A percentile compares a stretch with the other conserved stretches of the same genome.
phyloP scores from a whole-genome alignment of 352 stramenopile genomes.

The Hyaloperonospora arabidopsidis region DNA sequence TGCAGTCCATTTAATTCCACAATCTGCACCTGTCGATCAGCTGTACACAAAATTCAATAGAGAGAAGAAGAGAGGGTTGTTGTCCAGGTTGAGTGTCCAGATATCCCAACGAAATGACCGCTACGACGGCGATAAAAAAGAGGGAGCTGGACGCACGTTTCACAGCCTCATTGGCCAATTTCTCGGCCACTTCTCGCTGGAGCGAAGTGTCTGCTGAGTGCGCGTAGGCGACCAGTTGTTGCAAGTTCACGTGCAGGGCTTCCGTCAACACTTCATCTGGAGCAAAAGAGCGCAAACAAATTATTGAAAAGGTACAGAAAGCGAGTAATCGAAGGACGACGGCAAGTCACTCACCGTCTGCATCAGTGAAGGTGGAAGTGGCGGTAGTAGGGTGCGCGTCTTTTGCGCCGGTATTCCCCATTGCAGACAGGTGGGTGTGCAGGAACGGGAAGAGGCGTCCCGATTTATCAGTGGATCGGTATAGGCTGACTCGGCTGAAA shows the following conservation, averaged over 20 bases:
- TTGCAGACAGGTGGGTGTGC: slow-evolving; percentile 4
- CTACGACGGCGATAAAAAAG: too few relatives aligned
- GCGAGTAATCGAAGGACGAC: not conserved
- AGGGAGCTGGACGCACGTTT: slow-evolving; percentile 54
- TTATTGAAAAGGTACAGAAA: not conserved
- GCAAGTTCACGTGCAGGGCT: slow-evolving; percentile 82
- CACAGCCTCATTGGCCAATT: slow-evolving; percentile 91
- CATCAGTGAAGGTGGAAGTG: slow-evolving; percentile 75
- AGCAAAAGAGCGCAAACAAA: not conserved
- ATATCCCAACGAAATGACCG: too few relatives aligned
- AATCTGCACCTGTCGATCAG: slow-evolving; percentile 90
- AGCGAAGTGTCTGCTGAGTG: slow-evolving; percentile 85
- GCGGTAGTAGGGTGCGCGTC: slow-evolving; percentile 64
- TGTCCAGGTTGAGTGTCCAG: too few relatives aligned
- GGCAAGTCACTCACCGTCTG: slow-evolving; percentile 28
- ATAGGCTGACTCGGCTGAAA: too few relatives aligned
- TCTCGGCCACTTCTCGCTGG: slow-evolving; percentile 90
- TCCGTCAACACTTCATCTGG: slow-evolving; percentile 86
- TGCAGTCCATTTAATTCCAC: slow-evolving; percentile 90
- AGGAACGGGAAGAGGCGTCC: too few relatives aligned
- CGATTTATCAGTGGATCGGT: too few relatives aligned
- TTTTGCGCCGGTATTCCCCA: slow-evolving; percentile 49
- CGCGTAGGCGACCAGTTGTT: slow-evolving; percentile 89
- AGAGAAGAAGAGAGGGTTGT: too few relatives aligned
- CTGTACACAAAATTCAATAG: slow-evolving; percentile 21